Percentiles rank a stretch among this genome's conserved stretches.
phyloP scores from a whole-genome alignment of 768 basidiomycete species.

The Lentinula lateritia region DNA sequence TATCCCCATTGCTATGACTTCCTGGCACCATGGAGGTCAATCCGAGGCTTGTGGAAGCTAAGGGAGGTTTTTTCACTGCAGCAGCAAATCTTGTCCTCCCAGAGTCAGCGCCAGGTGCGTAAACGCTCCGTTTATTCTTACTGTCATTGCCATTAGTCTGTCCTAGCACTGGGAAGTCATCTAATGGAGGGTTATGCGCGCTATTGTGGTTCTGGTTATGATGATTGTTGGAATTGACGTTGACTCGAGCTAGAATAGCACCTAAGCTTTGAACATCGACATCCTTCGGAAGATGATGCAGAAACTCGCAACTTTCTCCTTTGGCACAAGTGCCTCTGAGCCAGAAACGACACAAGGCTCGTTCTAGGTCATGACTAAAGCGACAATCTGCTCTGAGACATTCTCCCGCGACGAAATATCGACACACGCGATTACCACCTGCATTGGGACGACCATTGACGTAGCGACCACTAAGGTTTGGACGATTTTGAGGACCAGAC shows the following conservation, averaged over 20 bases:
- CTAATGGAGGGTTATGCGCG: slow-evolving; percentile 32
- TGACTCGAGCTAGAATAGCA: slow-evolving; percentile 61
- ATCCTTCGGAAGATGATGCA: slow-evolving; percentile 86
- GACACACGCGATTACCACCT: slow-evolving; percentile 79
- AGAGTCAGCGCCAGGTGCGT: slow-evolving; percentile 54
- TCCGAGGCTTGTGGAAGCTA: slow-evolving; percentile 13
- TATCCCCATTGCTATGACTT: slow-evolving; percentile 12
- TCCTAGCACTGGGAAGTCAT: slow-evolving; percentile 73
- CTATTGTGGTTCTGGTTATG: slow-evolving; percentile 23
- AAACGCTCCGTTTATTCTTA: slow-evolving; percentile 39
- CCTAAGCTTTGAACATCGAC: slow-evolving; percentile 72
- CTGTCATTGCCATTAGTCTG: slow-evolving; percentile 29
- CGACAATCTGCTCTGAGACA: slow-evolving; percentile 95
- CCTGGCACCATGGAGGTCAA: slow-evolving; percentile 25
- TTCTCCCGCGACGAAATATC: slow-evolving; percentile 96
- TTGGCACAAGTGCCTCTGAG: slow-evolving; percentile 96
- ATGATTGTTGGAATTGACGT: slow-evolving; percentile 45
- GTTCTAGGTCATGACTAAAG: slow-evolving; percentile 94
- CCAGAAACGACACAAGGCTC: slow-evolving; percentile 96
- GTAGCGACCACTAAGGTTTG: slow-evolving; percentile 33
- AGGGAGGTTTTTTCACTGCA: slow-evolving; percentile 72
- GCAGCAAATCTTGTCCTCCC: slow-evolving; percentile 86
- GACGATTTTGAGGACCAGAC: neutral
- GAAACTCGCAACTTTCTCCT: slow-evolving; percentile 92
- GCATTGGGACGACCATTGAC: slow-evolving; percentile 51